Evolutionary conservation across 2,329 filamentous ascomycete genomes (phyloP).

Genomic region (Aphanoascus verrucosus): DNA sequence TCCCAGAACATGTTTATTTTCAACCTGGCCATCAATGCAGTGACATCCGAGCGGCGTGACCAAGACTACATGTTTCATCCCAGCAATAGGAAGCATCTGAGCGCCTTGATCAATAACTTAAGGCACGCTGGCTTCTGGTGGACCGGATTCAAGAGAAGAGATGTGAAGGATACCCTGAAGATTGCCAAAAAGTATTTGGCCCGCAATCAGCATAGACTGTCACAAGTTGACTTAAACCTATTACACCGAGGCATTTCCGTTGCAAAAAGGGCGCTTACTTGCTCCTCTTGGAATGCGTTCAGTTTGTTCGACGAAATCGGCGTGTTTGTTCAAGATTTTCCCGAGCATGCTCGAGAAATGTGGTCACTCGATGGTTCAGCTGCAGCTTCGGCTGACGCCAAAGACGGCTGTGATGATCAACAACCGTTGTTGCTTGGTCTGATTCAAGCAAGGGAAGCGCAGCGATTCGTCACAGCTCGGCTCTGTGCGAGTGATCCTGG

Average conservation of each 20-base stretch:
- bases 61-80: slow-evolving; percentile 82
- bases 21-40: slow-evolving; percentile 71
- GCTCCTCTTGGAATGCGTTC: slow-evolving; percentile 54
- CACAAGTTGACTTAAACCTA: slow-evolving; percentile 48
- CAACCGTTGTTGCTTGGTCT: slow-evolving; percentile 48
- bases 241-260: slow-evolving; percentile 56
- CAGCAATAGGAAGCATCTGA: slow-evolving; percentile 55
- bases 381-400: no score
- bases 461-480: slow-evolving; percentile 41
- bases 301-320: slow-evolving; percentile 68
- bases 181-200: slow-evolving; percentile 57
- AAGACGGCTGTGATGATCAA: slow-evolving; percentile 24
- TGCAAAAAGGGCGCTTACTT: slow-evolving; percentile 50
- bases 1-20: slow-evolving; percentile 77
- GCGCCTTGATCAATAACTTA: slow-evolving; percentile 63
- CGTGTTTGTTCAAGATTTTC: slow-evolving; percentile 58
- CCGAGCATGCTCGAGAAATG: slow-evolving; percentile 45
- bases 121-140: slow-evolving; percentile 80
- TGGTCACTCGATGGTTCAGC: slow-evolving; percentile 55
- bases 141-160: slow-evolving; percentile 55
- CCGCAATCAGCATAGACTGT: slow-evolving; percentile 51
- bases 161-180: slow-evolving; percentile 55
- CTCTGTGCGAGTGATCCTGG: slow-evolving; percentile 29
- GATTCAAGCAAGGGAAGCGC: slow-evolving; percentile 46
- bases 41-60: slow-evolving; percentile 76